phyloP scores from a whole-genome alignment of 495 filamentous ascomycete genomes.

The Penicillium silybi region DNA sequence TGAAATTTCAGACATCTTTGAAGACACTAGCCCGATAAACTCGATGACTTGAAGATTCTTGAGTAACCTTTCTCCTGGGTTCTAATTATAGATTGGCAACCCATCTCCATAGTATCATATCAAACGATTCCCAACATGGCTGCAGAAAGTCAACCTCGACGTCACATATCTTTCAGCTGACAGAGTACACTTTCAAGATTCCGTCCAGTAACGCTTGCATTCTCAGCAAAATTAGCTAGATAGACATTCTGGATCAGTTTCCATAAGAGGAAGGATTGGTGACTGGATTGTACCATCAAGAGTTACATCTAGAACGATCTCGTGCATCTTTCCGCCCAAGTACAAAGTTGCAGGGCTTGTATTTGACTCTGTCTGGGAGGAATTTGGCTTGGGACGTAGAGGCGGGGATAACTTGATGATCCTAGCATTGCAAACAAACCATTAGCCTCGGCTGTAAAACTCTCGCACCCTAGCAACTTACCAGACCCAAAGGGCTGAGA shows the following conservation, averaged over 20 bases:
- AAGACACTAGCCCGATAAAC: too few species aligned
- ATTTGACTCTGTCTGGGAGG: conserved; percentile 26
- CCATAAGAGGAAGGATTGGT: conserved; percentile 4
- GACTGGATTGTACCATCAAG: conserved; percentile 23
- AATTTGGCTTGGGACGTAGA: conserved; percentile 25
- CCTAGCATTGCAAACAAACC: conserved; percentile 15
- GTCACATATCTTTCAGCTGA: conserved; percentile 31
- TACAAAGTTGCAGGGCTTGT: conserved; percentile 33
- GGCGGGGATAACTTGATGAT: conserved; percentile 28
- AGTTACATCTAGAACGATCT: conserved; percentile 30
- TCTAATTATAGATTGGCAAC: too few species aligned
- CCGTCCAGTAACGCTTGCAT: conserved; percentile 21
- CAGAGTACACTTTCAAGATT: conserved; percentile 18
- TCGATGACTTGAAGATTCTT: too few species aligned
- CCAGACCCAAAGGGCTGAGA: conserved; percentile 30
- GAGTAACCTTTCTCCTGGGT: too few species aligned
- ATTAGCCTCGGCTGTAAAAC: conserved; percentile 2
- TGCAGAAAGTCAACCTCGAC: too few species aligned
- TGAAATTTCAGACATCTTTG: too few species aligned
- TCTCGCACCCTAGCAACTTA: conserved; percentile 9
- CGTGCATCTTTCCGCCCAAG: conserved; percentile 27
- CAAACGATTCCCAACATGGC: too few species aligned
- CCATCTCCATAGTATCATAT: background rate
- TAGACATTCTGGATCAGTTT: conserved; percentile 17
- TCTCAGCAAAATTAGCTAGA: conserved; percentile 27